phyloP scores from a whole-genome alignment of 2,329 filamentous ascomycete genomes.

The Plenodomus lindquistii region DNA sequence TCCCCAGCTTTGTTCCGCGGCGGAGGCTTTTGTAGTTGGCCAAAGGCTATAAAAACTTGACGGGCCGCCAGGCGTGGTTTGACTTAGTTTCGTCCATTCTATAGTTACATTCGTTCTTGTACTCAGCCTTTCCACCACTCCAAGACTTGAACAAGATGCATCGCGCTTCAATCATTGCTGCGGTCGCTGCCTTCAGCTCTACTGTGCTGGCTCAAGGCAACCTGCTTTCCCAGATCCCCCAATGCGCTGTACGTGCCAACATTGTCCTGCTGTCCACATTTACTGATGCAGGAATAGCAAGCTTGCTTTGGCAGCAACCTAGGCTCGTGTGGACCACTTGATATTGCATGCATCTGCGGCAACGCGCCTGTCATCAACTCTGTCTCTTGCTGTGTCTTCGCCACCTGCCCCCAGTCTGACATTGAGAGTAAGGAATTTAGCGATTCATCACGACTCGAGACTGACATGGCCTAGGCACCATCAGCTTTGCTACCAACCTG shows the following conservation, averaged over 20 bases:
- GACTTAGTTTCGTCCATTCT: neutral
- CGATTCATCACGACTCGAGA: slow-evolving; percentile 9
- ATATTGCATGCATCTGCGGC: slow-evolving; percentile 50
- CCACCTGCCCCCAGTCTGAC: slow-evolving; percentile 44
- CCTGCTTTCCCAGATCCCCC: slow-evolving; percentile 26
- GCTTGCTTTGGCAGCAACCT: slow-evolving; percentile 44
- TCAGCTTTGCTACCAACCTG: slow-evolving; percentile 47
- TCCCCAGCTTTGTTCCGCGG: neutral
- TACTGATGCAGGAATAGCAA: slow-evolving; percentile 21
- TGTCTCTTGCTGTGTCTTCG: slow-evolving; percentile 51
- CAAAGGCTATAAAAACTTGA: neutral
- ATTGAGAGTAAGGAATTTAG: slow-evolving; percentile 3
- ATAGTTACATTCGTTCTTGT: neutral
- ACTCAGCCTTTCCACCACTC: neutral
- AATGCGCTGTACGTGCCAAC: slow-evolving; percentile 28
- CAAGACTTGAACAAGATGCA: slow-evolving; percentile 15
- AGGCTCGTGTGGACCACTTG: slow-evolving; percentile 44
- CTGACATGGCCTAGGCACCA: slow-evolving; percentile 47
- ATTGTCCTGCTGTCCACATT: neutral
- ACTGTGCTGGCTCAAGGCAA: slow-evolving; percentile 27
- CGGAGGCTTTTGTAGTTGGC: neutral
- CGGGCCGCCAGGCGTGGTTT: neutral
- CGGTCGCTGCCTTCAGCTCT: slow-evolving; percentile 29
- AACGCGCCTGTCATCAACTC: slow-evolving; percentile 41
- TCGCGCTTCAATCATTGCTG: slow-evolving; percentile 31